Evolutionary conservation across 2,329 filamentous ascomycete species (phyloP), one percentile per base, ranked within the genome.

Genomic region (Helotiales sp.): DNA sequence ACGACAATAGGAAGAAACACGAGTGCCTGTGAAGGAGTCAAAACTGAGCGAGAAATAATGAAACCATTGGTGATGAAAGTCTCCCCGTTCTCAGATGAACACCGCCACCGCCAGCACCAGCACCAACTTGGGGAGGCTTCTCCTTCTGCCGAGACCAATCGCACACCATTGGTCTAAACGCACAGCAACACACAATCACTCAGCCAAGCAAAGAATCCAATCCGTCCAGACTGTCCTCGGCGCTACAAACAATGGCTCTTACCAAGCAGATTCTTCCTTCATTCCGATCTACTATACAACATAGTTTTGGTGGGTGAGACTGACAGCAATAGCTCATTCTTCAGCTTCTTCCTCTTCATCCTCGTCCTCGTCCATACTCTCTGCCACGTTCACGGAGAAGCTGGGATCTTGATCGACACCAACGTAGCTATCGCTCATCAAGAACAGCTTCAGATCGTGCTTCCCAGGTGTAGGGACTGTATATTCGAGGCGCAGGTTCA

Each of bases 371-470:
- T 98, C 95, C 90, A 95, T 96, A 5, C 91, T 91, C 74, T 99
- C 95, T 1, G 88, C 90, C 27, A 90, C 95, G 53, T 83, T 87
- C 44, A 99, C 86, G 56, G 84, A 87, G 73, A 99, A 98, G 5
- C 86, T 85, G 54, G 93, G 91, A 70, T 96, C 96, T 76, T 99
- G 95, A 76, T 99, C 96, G 53, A 99, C 92, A 25, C 95, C 95
- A 33, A 97, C 84, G 73, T 99, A 99, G 73, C 90, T 93, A 76
- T 99, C 95, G 72, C 93, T 95, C 89, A 99, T 97, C 72, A 99
- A 79, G 76, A 91, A 96, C 63, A 98, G 79, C 73, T 93, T 97
- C 70, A 99, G 76, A 59, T 93, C 86, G 73, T 97, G 91, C 71
- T 91, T 84, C 51, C 95, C 95, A 25, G 91, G 82, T 61, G 84